Evolutionary conservation across 305 asterid genomes (phyloP).

Genomic region (Plantago lanceolata): DNA sequence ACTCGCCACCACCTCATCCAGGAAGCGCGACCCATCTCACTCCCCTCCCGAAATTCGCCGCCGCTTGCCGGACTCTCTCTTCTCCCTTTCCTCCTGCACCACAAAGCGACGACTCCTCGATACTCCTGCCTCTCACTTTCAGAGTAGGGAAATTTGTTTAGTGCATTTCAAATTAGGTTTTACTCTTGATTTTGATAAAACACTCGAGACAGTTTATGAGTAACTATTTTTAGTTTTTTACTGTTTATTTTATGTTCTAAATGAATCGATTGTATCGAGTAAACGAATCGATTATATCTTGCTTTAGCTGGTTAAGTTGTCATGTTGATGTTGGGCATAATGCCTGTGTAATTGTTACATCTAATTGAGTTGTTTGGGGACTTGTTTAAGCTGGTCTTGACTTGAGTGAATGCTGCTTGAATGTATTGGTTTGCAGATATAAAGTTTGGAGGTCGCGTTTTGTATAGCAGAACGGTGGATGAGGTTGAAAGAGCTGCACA

Average conservation of each 20-base stretch:
- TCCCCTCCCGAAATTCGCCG: slow-evolving; percentile 45
- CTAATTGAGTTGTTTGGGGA: not conserved
- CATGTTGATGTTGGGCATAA: not conserved
- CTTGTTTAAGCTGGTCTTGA: not conserved
- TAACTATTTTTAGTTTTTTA: not conserved
- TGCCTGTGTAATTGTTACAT: not conserved
- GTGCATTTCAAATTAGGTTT: not conserved
- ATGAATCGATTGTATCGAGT: too few relatives aligned
- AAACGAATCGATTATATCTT: not conserved
- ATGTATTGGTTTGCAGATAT: slow-evolving; percentile 37
- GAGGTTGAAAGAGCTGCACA: slow-evolving; percentile 79
- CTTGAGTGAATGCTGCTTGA: not conserved
- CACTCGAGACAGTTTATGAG: too few relatives aligned
- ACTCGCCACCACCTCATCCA: slow-evolving; percentile 29
- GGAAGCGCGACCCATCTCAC: slow-evolving; percentile 29
- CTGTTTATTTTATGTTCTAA: not conserved
- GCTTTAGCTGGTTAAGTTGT: not conserved
- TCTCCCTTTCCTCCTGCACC: slow-evolving; percentile 39
- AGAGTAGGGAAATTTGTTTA: slow-evolving; percentile 26
- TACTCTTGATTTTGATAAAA: not conserved
- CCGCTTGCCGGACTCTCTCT: slow-evolving; percentile 68
- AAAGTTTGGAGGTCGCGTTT: slow-evolving; percentile 56
- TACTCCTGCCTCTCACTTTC: slow-evolving; percentile 28
- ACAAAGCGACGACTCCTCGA: slow-evolving; percentile 27
- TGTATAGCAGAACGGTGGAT: slow-evolving; percentile 62